phyloP scores from a whole-genome alignment of 2,329 filamentous ascomycete genomes.

The Xylaria polymorpha region DNA sequence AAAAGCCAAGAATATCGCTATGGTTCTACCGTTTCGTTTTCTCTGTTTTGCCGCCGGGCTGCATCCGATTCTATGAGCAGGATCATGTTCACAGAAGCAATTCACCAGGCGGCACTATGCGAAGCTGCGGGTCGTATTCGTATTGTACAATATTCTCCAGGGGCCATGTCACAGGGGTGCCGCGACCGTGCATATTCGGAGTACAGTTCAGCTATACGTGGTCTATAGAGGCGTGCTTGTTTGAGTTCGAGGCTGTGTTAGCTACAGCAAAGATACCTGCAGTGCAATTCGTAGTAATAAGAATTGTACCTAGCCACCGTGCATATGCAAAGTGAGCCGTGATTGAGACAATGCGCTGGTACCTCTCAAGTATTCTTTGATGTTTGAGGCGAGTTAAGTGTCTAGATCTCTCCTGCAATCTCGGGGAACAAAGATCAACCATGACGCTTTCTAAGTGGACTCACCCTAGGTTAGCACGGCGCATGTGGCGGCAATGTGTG shows the following conservation, averaged over 20 bases:
- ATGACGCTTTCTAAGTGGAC: neutral
- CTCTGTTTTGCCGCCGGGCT: conserved; percentile 13
- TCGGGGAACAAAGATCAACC: neutral
- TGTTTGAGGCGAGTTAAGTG: neutral
- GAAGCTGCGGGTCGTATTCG: conserved; percentile 15
- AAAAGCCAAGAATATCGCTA: conserved; percentile 14
- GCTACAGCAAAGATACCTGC: conserved; percentile 14
- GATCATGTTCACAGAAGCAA: conserved; percentile 13
- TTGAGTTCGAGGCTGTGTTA: conserved; percentile 17
- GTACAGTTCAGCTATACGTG: conserved; percentile 28
- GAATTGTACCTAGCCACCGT: conserved; percentile 2
- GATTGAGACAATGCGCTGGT: neutral
- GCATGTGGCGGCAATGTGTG: neutral
- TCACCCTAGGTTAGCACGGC: neutral
- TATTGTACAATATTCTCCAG: conserved; percentile 30
- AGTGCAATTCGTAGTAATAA: conserved; percentile 32
- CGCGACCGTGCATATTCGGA: conserved; percentile 30
- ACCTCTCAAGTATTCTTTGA: neutral
- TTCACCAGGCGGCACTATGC: neutral
- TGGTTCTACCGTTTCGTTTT: conserved; percentile 11
- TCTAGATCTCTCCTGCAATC: neutral
- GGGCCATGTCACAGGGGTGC: conserved; percentile 26
- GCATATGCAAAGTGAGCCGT: conserved; percentile 13
- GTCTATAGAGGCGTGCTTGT: conserved; percentile 5
- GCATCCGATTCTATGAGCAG: conserved; percentile 7